Conservation (phyloP, 352 stramenopile species). For the Pythium apleroticum region DNA sequence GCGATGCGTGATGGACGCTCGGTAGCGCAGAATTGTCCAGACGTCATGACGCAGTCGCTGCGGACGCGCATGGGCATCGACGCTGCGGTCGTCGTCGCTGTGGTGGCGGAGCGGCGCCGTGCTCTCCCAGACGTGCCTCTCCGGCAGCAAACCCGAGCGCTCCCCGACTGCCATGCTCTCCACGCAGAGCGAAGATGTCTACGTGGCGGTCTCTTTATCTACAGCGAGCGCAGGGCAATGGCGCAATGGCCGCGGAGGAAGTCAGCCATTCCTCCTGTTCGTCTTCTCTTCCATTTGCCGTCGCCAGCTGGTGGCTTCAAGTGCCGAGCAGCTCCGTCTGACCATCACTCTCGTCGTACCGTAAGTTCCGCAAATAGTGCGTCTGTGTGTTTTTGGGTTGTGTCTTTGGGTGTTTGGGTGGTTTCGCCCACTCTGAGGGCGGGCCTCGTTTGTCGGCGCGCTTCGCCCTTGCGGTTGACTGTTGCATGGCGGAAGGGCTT, state of each 20-base stretch:
- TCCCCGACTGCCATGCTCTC: constrained; percentile 23
- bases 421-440: constrained; percentile 10
- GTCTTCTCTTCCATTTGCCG: constrained; percentile 5
- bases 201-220: neutral
- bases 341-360: constrained; percentile 23
- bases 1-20: constrained; percentile 55
- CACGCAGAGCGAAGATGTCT: neutral
- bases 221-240: neutral
- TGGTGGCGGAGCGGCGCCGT: constrained; percentile 10
- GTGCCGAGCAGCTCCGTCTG: constrained; percentile 2
- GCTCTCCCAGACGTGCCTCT: constrained; percentile 35
- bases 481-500: constrained; percentile 34
- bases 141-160: constrained; percentile 29
- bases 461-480: constrained; percentile 7
- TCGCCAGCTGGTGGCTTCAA: constrained; percentile 17
- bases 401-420: constrained; percentile 24
- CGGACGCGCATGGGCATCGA: neutral
- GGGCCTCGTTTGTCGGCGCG: constrained; percentile 6
- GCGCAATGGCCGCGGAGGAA: neutral
- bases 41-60: constrained; percentile 48
- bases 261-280: neutral
- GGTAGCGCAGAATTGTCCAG: constrained; percentile 79
- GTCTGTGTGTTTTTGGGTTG: constrained; percentile 3
- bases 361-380: neutral
- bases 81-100: constrained; percentile 12